Evolutionary conservation across 345 rosid genomes (phyloP).

Genomic region (Erucastrum elatum): DNA sequence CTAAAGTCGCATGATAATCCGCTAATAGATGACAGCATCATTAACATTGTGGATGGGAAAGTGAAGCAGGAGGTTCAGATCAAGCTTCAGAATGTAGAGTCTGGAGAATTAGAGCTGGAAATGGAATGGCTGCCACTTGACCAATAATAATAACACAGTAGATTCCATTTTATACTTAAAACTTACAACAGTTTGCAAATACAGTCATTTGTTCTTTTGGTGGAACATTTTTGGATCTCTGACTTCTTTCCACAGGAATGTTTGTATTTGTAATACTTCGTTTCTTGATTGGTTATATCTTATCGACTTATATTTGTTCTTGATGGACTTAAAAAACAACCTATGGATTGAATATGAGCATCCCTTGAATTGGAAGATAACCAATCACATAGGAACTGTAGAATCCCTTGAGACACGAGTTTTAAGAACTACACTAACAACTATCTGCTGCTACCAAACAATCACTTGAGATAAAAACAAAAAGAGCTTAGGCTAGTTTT

Average conservation of each 20-base stretch:
- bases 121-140: conserved; percentile 83
- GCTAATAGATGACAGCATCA: conserved; percentile 71
- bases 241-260: not conserved
- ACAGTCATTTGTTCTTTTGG: not conserved
- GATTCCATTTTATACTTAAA: not conserved
- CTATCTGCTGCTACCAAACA: no score
- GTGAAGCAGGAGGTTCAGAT: conserved; percentile 71
- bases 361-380: no score
- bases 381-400: no score
- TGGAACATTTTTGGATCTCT: not conserved
- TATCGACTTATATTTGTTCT: no score
- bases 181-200: not conserved
- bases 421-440: no score
- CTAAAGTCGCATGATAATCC: conserved; percentile 82
- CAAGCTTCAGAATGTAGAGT: conserved; percentile 95
- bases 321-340: no score
- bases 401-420: no score
- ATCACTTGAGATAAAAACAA: no score
- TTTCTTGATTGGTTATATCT: no score
- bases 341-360: no score
- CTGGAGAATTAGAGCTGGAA: conserved; percentile 76
- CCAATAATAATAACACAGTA: conserved; percentile 41
- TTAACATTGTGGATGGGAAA: conserved; percentile 88
- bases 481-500: no score
- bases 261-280: not conserved